Evolutionary conservation across 2,329 filamentous ascomycete species (phyloP), one percentile per base, ranked within the genome.

Genomic region (Endocalyx cinctus): DNA sequence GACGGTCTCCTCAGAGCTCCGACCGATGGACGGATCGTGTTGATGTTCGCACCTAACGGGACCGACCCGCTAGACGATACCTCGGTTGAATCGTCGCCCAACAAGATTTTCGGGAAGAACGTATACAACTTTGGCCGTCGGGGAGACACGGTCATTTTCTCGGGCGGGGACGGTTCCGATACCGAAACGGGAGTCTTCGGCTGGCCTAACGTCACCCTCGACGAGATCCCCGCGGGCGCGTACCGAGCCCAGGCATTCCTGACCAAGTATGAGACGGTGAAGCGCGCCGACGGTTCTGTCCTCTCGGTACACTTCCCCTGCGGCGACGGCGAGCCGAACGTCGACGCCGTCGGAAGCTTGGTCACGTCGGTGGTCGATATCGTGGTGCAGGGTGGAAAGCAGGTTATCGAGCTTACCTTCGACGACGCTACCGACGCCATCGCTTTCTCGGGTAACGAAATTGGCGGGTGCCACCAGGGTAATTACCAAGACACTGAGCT

Each of bases 41-140:
- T 48, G 25, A 45, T 48, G 34, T 48, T 48, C 17, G 45, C 45
- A n/a, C 45, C 45, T 7, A 41, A 38, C 35, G 45, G 41, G 17
- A 43, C 38, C 10, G 43, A 48, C 29, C 45, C 45, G 5, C 43
- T 48, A 8, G 39, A 42, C 8, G 45, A 47, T 17, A 48, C 35
- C 2, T 43, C 46, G n/a, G 45, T 48, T 15, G 41, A 37, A 7
- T 38, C 41, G 12, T 38, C 45, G 5, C 45, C 45, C 8, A 47
- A 48, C 22, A 37, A 48, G 32, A 43, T 48, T 37, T 45, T 45
- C 22, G 45, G 45, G 18, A 47, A 32, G 36, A 43, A 48, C 25
- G 42, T 47, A 37, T 45, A 41, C 23, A 17, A 20, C 2, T 47
- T 48, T 25, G 30, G 38, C 22, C 34, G 34, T 6, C 20, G 13